phyloP scores from a whole-genome alignment of 2,329 filamentous ascomycete species.

The Sporothrix inflata region DNA sequence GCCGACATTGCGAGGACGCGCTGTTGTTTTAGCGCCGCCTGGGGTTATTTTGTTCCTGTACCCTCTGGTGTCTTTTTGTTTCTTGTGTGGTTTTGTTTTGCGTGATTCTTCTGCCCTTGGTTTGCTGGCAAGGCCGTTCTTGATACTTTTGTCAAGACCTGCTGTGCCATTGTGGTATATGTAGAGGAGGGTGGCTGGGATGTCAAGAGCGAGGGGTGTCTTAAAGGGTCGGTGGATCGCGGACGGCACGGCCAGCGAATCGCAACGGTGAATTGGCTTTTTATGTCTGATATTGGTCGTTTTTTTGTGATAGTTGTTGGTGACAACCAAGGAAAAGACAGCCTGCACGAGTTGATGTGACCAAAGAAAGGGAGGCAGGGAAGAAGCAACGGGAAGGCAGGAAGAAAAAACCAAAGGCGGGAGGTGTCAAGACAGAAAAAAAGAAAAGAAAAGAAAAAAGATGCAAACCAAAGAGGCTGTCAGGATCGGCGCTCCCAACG shows the following conservation, averaged over 20 bases:
- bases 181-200: conserved; percentile 5
- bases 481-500: neutral
- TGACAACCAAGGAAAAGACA: conserved; percentile 18
- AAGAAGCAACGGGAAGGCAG: neutral
- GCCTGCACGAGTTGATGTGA: conserved; percentile 10
- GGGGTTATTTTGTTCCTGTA: neutral
- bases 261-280: conserved; percentile 18
- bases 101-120: neutral
- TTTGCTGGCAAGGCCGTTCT: neutral
- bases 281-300: neutral
- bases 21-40: conserved; percentile 5
- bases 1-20: neutral
- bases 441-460: neutral
- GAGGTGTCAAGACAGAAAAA: neutral
- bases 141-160: neutral
- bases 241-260: conserved; percentile 20
- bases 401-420: neutral
- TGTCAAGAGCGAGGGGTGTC: neutral
- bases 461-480: neutral
- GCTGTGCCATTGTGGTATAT: neutral
- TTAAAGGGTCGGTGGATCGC: neutral
- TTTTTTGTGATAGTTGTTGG: conserved; percentile 21
- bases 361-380: neutral
- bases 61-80: neutral
- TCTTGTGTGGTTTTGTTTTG: neutral